Percentiles rank a stretch among this genome's conserved stretches.
Conservation (phyloP, 1,139 yeast species). For the Entelexis sorbosivorans region DNA sequence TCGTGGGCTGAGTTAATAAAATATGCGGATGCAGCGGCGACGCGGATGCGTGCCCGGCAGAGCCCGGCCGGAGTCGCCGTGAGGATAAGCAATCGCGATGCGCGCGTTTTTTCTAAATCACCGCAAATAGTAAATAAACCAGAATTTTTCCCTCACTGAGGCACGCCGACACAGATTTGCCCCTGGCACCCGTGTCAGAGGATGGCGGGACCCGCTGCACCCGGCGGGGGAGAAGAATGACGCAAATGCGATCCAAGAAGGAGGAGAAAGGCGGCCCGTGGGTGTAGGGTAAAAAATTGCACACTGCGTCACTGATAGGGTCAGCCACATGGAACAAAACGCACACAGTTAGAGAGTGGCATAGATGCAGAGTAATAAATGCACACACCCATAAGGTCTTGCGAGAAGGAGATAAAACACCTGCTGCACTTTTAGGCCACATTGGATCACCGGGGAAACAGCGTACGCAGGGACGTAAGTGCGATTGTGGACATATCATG, state of each 20-base stretch:
- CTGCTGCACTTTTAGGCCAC: background rate
- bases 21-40: background rate
- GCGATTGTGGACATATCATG: slow-evolving; percentile 1
- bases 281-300: slow-evolving; percentile 2
- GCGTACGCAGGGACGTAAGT: background rate
- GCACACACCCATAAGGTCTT: background rate
- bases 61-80: background rate
- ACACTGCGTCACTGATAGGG: slow-evolving; percentile 6
- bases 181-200: background rate
- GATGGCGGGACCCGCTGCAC: background rate
- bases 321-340: slow-evolving; percentile 7
- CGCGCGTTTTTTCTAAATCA: background rate
- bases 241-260: background rate
- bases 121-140: background rate
- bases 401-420: background rate
- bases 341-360: background rate
- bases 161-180: background rate
- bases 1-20: slow-evolving; percentile 1
- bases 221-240: background rate
- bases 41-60: background rate
- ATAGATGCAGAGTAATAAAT: slow-evolving; percentile 2
- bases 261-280: background rate
- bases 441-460: background rate
- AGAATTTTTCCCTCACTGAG: background rate
- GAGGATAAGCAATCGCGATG: background rate